These are phyloP conservation scores for Leccinum barrowsii DNA, from an alignment of 768 basidiomycete genomes.

Conservation along the genomic window DNA sequence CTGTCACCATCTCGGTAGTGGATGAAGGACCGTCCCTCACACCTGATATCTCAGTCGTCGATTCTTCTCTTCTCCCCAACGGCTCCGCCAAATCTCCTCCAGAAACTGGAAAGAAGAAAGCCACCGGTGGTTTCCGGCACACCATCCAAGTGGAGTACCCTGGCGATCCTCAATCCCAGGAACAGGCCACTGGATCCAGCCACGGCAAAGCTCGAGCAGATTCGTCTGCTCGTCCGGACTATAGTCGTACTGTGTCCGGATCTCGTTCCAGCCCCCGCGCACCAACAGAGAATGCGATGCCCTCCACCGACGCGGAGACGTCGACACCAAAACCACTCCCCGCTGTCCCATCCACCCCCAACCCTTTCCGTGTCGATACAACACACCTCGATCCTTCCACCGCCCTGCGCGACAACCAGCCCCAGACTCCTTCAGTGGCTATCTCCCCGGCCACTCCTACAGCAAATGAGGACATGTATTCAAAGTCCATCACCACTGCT, in stretches of 20 bases:
- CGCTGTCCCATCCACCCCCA: slow-evolving; percentile 21
- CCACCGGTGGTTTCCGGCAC: slow-evolving; percentile 59
- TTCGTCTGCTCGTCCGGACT: slow-evolving; percentile 6
- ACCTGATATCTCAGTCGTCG: slow-evolving; percentile 19
- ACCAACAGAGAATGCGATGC: slow-evolving; percentile 18
- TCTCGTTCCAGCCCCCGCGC: slow-evolving; percentile 3
- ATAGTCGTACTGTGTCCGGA: slow-evolving; percentile 18
- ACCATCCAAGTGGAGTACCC: slow-evolving; percentile 95
- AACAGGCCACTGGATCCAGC: slow-evolving; percentile 13
- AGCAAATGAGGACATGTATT: slow-evolving; percentile 28
- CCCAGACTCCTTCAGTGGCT: slow-evolving; percentile 30
- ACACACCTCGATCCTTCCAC: slow-evolving; percentile 21
- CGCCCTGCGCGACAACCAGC: slow-evolving; percentile 26
- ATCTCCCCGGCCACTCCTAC: slow-evolving; percentile 44
- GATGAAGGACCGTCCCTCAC: slow-evolving; percentile 20
- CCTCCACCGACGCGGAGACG: slow-evolving; percentile 10
- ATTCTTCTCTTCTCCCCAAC: slow-evolving; percentile 20
- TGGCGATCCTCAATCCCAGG: slow-evolving; percentile 46
- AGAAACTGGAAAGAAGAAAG: slow-evolving; percentile 47
- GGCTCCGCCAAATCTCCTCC: slow-evolving; percentile 33
- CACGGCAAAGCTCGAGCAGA: slow-evolving; percentile 22
- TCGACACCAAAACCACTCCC: slow-evolving; percentile 31
- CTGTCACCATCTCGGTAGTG: slow-evolving; percentile 28
- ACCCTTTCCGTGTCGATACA: slow-evolving; percentile 19
- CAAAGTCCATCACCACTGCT: slow-evolving; percentile 26